Evolutionary conservation across 2,329 filamentous ascomycete species (phyloP).

Genomic region (Orbilia ellipsospora): DNA sequence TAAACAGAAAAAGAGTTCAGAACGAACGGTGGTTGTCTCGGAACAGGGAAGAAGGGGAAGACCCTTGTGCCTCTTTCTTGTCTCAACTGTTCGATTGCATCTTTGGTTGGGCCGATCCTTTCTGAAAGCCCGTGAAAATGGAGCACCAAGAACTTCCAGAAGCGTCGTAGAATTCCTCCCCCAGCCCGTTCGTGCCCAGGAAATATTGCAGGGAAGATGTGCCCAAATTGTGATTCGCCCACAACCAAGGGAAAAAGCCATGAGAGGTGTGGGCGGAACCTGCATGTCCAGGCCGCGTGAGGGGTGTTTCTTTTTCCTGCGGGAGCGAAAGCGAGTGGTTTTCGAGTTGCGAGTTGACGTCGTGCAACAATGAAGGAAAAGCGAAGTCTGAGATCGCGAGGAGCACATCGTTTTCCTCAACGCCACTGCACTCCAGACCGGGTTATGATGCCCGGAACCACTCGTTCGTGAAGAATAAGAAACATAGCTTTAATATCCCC

Average conservation of each 20-base stretch:
- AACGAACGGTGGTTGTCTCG: conserved; percentile 7
- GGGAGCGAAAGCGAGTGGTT: background rate
- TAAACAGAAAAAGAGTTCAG: conserved; percentile 10
- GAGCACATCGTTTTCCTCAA: background rate
- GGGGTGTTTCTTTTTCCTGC: conserved; percentile 31
- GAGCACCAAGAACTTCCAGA: conserved; percentile 55
- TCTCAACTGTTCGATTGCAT: conserved; percentile 51
- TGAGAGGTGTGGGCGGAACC: conserved; percentile 12
- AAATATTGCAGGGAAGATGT: conserved; percentile 33
- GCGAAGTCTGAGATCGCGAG: conserved; percentile 12
- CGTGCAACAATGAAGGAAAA: conserved; percentile 32
- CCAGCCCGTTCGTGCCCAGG: conserved; percentile 13
- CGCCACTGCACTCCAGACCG: conserved; percentile 1
- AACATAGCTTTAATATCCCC: background rate
- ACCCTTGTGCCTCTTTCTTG: conserved; percentile 28
- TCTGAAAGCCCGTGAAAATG: conserved; percentile 54
- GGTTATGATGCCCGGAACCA: background rate
- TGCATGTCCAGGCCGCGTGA: conserved; percentile 33
- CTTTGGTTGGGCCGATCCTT: conserved; percentile 55
- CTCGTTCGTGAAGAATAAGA: no score
- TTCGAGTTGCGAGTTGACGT: conserved; percentile 3
- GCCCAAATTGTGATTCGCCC: conserved; percentile 45
- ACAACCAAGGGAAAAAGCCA: conserved; percentile 14
- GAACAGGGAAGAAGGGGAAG: conserved; percentile 4
- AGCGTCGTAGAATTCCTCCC: conserved; percentile 53